Base-by-base conservation (phyloP, 345 rosid genomes). In the Luvunga scandens region DNA sequence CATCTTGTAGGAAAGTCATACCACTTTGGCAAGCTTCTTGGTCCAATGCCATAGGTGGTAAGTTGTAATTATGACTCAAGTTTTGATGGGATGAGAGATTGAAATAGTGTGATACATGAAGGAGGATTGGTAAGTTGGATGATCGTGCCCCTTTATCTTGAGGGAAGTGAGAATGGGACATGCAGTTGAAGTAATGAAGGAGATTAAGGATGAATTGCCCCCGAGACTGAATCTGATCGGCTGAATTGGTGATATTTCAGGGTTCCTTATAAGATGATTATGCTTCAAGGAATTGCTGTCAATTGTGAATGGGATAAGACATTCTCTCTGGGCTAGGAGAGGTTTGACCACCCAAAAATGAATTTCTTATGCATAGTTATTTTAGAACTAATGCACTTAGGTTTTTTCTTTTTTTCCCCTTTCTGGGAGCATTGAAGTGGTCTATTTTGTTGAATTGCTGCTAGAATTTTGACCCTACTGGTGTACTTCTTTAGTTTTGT, bases 171-270 rank as follows among this genome's bases (percentile, higher is more conserved):
- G 4, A 13, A 69, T 48, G 36, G n/a, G 34, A 12, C 19, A 24
- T 38, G 1, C 7, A n/a, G 2, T n/a, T 67, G 30, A 67, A 69
- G 33, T 48, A 2, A 18, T 27, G 57, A 27, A 18, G 36, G 57
- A 28, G 19, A 31, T 10, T 5, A 33, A n/a, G 65, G 9, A 9
- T 24, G 9, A 21, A 21, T 55, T 9, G 9, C 64, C 2, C 7
- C 24, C 7, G 0, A 27, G 45, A n/a, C 12, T 6, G 16, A 4
- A 6, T 55, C 28, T 21, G 42, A 31, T 53, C 21, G 64, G 64
- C 64, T 72, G 42, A 72, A 31, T 33, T 55, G 75, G 6, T 72
- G 64, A 56, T 72, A 69, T 27, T 30, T 69, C 60, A 13, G 56
- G 33, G 21, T 30, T n/a, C 24, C 33, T 71, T 50, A 4, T n/a